Evolutionary conservation across 306 rosid species (phyloP), one percentile per base, ranked within the genome.

Genomic region (Vigna mungo): DNA sequence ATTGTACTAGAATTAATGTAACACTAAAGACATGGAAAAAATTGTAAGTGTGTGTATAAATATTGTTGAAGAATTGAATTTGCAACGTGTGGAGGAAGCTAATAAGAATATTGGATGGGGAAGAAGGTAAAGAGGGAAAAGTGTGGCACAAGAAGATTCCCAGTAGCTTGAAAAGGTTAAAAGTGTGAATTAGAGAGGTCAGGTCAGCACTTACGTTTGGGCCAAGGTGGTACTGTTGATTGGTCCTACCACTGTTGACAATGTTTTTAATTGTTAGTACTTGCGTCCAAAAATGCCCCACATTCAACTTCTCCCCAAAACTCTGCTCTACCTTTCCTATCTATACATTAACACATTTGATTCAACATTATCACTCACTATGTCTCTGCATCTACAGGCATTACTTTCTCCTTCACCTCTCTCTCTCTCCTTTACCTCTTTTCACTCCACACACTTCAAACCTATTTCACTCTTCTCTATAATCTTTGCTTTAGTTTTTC

Each of bases 331-430:
- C 58, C 80, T 75, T 75, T 81, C 41, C 74, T 71, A 76, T 82
- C 75, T 54, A 10, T 48, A 16, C 27, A 72, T 69, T 52, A 37
- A 71, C 39, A 61, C 47, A 43, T 78, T 60, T 61, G 67, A 58
- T 48, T 81, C 6, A 82, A 85, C 86, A 85, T 75, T 51, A 61
- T 71, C 80, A 79, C 82, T 67, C 59, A 25, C 79, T 41, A 51
- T 85, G 86, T 85, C 82, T 64, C 82, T 49, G 69, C 82, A 75
- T 81, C 71, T 23, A 85, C 72, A 46, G 68, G 61, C 84, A 78
- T 74, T 65, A 75, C 59, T 16, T 74, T 30, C 64, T 78, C 88
- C 15, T 46, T 25, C 71, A 34, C 16, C 36, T 58, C 27, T 25
- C 27, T 25, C 27, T 25, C 27, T 2, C 27, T 21, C 23, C 34